A percentile compares a stretch with the other conserved stretches of the same genome.
These are phyloP conservation scores for Penicillium crustosum DNA, from an alignment of 2,329 filamentous ascomycete genomes.

Conservation along the genomic window DNA sequence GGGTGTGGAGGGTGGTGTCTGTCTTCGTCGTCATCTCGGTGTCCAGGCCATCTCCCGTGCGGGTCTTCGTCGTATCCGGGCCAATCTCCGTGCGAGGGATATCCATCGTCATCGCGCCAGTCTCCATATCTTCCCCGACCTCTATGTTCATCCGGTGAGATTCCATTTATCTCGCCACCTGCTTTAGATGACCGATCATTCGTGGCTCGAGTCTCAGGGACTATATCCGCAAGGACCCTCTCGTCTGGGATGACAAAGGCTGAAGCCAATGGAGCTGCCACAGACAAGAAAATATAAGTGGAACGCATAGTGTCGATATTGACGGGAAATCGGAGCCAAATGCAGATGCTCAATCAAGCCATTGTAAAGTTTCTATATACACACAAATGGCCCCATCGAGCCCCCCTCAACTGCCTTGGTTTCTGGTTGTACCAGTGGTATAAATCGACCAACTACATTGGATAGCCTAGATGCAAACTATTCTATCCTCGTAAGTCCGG, in stretches of 20 bases:
- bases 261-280: conserved; percentile 3
- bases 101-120: neutral
- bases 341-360: neutral
- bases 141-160: neutral
- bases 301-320: conserved; percentile 1
- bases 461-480: neutral
- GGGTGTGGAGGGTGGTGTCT: neutral
- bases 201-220: neutral
- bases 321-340: neutral
- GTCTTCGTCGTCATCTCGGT: neutral
- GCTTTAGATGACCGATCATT: neutral
- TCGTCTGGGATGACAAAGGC: conserved; percentile 18
- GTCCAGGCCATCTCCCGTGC: neutral
- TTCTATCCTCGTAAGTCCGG: neutral
- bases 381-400: neutral
- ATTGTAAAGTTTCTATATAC: neutral
- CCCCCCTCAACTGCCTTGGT: neutral
- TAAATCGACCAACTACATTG: neutral
- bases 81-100: neutral
- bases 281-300: neutral
- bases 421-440: neutral
- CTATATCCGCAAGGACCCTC: conserved; percentile 1
- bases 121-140: neutral
- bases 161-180: neutral
- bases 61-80: neutral